Evolutionary conservation across 345 rosid genomes (phyloP).

Genomic region (Raphanus raphanistrum): DNA sequence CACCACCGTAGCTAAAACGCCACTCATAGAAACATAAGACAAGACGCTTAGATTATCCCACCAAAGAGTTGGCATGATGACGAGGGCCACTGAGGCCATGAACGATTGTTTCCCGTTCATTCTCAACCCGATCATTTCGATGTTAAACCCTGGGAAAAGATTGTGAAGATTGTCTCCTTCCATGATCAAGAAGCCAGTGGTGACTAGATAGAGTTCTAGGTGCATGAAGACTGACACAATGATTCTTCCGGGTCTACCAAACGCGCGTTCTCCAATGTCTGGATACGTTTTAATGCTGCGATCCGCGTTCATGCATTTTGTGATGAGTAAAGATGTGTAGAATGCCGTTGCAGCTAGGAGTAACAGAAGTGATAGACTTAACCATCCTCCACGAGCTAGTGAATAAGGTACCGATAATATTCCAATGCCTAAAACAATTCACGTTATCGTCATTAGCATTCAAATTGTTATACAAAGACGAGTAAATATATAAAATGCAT

Average conservation of each 20-base stretch:
- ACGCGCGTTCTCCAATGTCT: slow-evolving; percentile 45
- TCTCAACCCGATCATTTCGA: slow-evolving; percentile 31
- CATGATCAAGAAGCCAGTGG: slow-evolving; percentile 45
- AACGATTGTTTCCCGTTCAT: slow-evolving; percentile 42
- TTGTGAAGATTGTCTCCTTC: slow-evolving; percentile 55
- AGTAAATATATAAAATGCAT: background rate
- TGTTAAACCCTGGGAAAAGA: slow-evolving; percentile 39
- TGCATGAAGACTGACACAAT: slow-evolving; percentile 43
- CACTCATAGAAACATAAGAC: slow-evolving; percentile 53
- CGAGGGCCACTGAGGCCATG: slow-evolving; percentile 33
- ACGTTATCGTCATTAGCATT: background rate
- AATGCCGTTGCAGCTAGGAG: slow-evolving; percentile 42
- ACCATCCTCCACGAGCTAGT: slow-evolving; percentile 53
- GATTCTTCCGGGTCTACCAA: slow-evolving; percentile 47
- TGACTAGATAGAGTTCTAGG: slow-evolving; percentile 49
- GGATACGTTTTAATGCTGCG: slow-evolving; percentile 37
- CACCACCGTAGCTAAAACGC: slow-evolving; percentile 46
- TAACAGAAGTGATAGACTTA: slow-evolving; percentile 43
- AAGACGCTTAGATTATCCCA: slow-evolving; percentile 41
- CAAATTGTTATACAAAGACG: background rate
- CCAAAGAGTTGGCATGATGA: slow-evolving; percentile 49
- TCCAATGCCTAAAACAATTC: slow-evolving; percentile 37
- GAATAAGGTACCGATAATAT: slow-evolving; percentile 54
- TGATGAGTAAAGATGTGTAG: slow-evolving; percentile 44
- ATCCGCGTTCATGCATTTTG: slow-evolving; percentile 43